Evolutionary conservation across 202 grass and related monocot species (phyloP).

Genomic region (Schoenoplectus triqueter): DNA sequence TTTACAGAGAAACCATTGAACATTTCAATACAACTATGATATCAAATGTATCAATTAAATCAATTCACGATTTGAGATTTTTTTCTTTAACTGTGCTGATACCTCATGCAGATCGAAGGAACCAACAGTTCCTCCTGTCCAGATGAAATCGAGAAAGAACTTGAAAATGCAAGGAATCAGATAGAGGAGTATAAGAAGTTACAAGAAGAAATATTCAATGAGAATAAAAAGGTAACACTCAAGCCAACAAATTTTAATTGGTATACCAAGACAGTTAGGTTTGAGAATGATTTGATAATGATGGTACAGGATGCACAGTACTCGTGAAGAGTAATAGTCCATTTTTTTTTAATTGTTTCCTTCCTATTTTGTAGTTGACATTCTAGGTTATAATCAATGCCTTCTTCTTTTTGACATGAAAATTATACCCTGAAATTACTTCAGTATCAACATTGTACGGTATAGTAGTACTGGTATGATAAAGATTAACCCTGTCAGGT

Average conservation of each 20-base stretch:
- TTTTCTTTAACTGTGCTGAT: not conserved
- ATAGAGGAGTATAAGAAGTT: constrained; percentile 7
- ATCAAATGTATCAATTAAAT: not conserved
- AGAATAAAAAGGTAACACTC: constrained; percentile 11
- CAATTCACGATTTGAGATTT: not conserved
- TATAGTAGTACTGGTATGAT: not conserved
- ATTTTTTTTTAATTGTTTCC: not conserved
- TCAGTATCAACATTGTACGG: not conserved
- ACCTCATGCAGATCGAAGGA: not conserved
- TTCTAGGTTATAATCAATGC: not conserved
- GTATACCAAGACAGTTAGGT: not conserved
- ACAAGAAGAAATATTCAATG: not conserved
- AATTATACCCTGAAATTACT: not conserved
- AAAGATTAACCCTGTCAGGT: not conserved
- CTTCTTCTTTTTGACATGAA: not conserved
- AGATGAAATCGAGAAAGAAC: constrained; percentile 1
- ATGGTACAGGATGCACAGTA: not conserved
- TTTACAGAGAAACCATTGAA: not conserved
- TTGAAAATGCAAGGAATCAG: not conserved
- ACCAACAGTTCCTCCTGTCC: not conserved
- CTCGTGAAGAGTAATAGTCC: not conserved
- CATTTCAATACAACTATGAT: not conserved
- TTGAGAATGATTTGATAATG: not conserved
- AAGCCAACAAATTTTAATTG: not conserved
- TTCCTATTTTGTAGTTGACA: not conserved